Percentiles rank a stretch among this genome's conserved stretches.
phyloP scores from a whole-genome alignment of 441 rosid species.

The Erodium chrysanthum region DNA sequence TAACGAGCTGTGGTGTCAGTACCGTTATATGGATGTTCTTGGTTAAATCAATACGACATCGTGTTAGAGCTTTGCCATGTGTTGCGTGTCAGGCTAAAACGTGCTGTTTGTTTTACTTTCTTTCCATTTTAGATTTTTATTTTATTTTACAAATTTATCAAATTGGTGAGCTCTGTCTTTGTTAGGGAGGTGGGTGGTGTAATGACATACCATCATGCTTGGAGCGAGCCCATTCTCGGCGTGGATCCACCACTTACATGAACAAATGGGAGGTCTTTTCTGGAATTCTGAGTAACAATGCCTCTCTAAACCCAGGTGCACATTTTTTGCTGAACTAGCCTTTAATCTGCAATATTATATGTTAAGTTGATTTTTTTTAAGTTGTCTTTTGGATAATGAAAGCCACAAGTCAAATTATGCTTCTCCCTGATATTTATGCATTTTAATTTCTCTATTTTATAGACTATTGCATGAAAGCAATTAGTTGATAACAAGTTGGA shows the following conservation, averaged over 20 bases:
- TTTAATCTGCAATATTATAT: background rate
- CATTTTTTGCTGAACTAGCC: background rate
- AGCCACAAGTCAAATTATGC: background rate
- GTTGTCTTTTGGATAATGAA: background rate
- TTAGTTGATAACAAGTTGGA: background rate
- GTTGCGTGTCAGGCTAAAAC: no score
- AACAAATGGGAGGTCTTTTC: conserved; percentile 51
- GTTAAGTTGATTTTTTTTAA: no score
- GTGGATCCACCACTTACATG: conserved; percentile 77
- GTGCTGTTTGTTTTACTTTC: no score
- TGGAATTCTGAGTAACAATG: conserved; percentile 72
- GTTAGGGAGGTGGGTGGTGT: conserved; percentile 96
- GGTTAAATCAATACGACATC: background rate
- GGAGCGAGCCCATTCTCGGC: conserved; percentile 57
- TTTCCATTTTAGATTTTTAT: no score
- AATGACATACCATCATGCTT: conserved; percentile 63
- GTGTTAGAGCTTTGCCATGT: no score
- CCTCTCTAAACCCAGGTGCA: conserved; percentile 71
- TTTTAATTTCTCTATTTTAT: no score
- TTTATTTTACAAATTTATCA: background rate
- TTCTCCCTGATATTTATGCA: no score
- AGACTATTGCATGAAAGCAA: background rate
- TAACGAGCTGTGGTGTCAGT: no score
- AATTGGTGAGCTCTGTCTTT: background rate
- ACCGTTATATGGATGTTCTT: no score